phyloP scores from a whole-genome alignment of 768 basidiomycete species.

The Macrocybe gigantea region DNA sequence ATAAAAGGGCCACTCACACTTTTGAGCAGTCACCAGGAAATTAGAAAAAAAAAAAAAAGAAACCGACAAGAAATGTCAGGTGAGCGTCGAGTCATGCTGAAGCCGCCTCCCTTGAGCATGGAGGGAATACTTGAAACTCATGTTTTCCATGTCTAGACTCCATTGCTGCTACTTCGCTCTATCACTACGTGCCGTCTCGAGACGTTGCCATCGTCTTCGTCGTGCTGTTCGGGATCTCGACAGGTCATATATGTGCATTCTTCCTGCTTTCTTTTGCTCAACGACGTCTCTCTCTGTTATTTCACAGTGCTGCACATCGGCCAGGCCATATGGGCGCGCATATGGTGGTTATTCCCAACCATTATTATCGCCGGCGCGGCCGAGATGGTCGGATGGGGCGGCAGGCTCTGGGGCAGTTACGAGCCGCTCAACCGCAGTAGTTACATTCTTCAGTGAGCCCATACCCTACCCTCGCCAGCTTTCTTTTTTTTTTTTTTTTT shows the following conservation, averaged over 20 bases:
- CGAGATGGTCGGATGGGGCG: constrained; percentile 54
- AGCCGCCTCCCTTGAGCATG: no score
- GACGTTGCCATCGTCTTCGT: constrained; percentile 32
- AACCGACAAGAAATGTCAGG: no score
- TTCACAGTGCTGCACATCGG: constrained; percentile 37
- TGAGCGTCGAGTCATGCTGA: no score
- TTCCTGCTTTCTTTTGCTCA: neutral
- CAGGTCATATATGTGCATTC: constrained; percentile 17
- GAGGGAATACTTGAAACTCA: no score
- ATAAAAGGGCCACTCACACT: no score
- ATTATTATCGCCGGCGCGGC: constrained; percentile 37
- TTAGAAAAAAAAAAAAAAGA: no score
- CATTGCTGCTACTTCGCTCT: constrained; percentile 7
- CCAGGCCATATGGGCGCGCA: constrained; percentile 36
- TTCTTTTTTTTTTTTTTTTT: neutral
- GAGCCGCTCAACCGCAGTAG: constrained; percentile 16
- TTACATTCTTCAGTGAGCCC: constrained; percentile 36
- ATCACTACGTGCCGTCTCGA: constrained; percentile 35
- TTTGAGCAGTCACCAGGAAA: no score
- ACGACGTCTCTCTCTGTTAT: neutral
- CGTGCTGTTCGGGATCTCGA: constrained; percentile 31
- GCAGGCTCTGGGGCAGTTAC: constrained; percentile 44
- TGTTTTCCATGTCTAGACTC: no score
- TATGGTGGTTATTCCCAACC: constrained; percentile 52
- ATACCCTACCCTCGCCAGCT: neutral